Base-by-base conservation (phyloP, 352 stramenopile genomes). In the Globisporangium okanoganense region DNA sequence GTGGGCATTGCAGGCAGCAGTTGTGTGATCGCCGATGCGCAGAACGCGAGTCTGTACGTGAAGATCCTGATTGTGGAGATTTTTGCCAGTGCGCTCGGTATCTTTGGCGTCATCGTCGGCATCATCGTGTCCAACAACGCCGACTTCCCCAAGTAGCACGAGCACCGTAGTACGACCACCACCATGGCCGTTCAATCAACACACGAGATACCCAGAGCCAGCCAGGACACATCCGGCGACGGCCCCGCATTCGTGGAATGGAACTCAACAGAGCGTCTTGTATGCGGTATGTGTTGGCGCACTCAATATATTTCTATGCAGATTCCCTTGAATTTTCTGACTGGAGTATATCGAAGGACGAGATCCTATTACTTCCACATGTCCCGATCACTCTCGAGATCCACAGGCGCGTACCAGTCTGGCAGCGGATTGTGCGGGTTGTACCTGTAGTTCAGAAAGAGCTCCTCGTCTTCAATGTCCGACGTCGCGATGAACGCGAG, bases 51-150 rank as follows among this genome's bases (percentile, higher is more conserved):
- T 48, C 78, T 99, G 25, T 99, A 99, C 79, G 97, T 99, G 47
- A 99, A 99, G 78, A 99, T 99, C 79, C 83, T 99, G 60, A 98
- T 99, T 79, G 93, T 99, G n/a, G 96, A 99, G 83, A 99, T 99
- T 94, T 99, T 99, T 73, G 97, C 96, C 43, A 98, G 91, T 67
- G 97, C 97, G 24, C 79, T 99, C 53, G 97, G 97, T 52, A 99
- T 99, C 67, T 99, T 99, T 66, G 97, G 97, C 49, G 95, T 99
- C 57, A 99, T 99, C 71, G 96, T 99, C 33, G 94, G 94, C 61
- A 99, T 99, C 71, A 99, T 99, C 78, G 78, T 99, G 72, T 98
- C 91, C 68, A 99, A 99, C 82, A 96, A 97, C 64, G 95, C 92
- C 14, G 81, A 96, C 61, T 98, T 98, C 67, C 88, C 88, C 49